A percentile compares a stretch with the other conserved stretches of the same genome.
phyloP scores from a whole-genome alignment of 352 stramenopile genomes.

The Phytopythium mirpurense region DNA sequence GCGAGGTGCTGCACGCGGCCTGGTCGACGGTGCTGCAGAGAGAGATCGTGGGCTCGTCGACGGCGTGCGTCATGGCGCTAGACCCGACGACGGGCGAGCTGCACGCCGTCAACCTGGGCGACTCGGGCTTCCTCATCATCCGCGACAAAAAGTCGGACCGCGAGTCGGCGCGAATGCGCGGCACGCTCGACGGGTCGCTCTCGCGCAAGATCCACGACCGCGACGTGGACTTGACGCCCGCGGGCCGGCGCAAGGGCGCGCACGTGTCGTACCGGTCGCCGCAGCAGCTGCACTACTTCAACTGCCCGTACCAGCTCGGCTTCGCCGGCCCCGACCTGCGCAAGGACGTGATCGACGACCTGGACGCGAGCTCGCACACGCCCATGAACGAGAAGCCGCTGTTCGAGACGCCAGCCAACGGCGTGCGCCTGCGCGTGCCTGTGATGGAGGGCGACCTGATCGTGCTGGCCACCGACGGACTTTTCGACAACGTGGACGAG shows the following conservation, averaged over 20 bases:
- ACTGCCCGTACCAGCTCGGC: conserved; percentile 93
- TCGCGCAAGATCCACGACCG: conserved; percentile 66
- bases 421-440: conserved; percentile 90
- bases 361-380: conserved; percentile 31
- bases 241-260: conserved; percentile 65
- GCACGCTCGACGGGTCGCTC: conserved; percentile 69
- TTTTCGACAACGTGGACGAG: conserved; percentile 96
- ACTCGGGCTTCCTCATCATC: conserved; percentile 88
- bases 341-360: conserved; percentile 43
- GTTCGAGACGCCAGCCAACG: conserved; percentile 91
- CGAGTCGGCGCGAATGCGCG: conserved; percentile 53
- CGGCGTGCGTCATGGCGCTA: conserved; percentile 90
- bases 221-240: conserved; percentile 57
- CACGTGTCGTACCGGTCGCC: conserved; percentile 92
- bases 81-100: conserved; percentile 90
- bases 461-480: conserved; percentile 94
- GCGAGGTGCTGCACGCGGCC: conserved; percentile 60
- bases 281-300: conserved; percentile 97
- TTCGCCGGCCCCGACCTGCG: conserved; percentile 46
- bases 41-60: conserved; percentile 91
- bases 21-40: conserved; percentile 83
- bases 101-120: conserved; percentile 93
- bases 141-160: conserved; percentile 70
- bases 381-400: conserved; percentile 69
- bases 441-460: conserved; percentile 94